A percentile compares a stretch with the other conserved stretches of the same genome.
phyloP scores from a whole-genome alignment of 2,329 filamentous ascomycete species.

The Triangularia verruculosa region DNA sequence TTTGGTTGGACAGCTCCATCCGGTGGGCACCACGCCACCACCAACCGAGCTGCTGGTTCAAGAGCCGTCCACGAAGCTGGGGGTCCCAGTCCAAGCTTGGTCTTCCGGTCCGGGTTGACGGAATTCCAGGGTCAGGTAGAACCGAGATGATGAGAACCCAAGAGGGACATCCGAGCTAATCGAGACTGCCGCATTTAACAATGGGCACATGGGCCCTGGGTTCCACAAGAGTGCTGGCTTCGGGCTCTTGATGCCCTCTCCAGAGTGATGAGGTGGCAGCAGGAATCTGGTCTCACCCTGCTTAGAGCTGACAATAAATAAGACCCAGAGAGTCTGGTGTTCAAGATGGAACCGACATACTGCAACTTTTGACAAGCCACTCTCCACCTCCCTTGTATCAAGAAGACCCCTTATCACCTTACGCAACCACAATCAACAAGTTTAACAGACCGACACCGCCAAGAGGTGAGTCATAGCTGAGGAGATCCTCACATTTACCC shows the following conservation, averaged over 20 bases:
- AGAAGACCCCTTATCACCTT: not conserved
- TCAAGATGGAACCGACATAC: not conserved
- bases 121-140: conserved; percentile 8
- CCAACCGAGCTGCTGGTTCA: conserved; percentile 21
- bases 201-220: conserved; percentile 14
- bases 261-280: conserved; percentile 6
- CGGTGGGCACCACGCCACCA: conserved; percentile 4
- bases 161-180: conserved; percentile 20
- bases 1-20: not conserved
- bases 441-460: not conserved
- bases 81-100: not conserved
- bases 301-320: conserved; percentile 17
- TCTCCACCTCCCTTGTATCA: too few species aligned
- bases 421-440: not conserved
- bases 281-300: not conserved
- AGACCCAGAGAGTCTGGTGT: not conserved
- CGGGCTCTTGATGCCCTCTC: conserved; percentile 11
- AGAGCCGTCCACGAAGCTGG: conserved; percentile 3
- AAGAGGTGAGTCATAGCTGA: not conserved
- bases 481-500: not conserved
- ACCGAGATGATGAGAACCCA: conserved; percentile 12
- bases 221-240: conserved; percentile 17
- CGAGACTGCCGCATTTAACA: conserved; percentile 9
- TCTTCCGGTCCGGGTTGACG: not conserved
- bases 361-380: not conserved